Evolutionary conservation across 345 rosid genomes (phyloP).

Genomic region (Linum lewisii): DNA sequence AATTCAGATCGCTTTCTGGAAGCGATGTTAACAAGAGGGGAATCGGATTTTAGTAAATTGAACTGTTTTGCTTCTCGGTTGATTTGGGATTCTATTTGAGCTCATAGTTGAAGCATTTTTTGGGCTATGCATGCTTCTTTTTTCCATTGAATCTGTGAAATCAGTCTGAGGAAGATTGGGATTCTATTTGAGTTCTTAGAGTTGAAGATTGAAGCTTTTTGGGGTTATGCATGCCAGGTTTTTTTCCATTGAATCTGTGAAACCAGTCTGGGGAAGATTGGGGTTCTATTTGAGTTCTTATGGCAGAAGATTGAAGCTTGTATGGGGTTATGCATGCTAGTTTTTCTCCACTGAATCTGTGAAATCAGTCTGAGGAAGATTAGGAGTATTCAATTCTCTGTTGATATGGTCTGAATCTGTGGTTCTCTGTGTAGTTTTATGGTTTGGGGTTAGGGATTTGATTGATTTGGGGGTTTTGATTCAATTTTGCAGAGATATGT

Average conservation of each 20-base stretch:
- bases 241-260: background rate
- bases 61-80: background rate
- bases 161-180: too few relatives aligned
- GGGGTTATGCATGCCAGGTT: background rate
- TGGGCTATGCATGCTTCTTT: conserved; percentile 2
- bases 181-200: conserved; percentile 4
- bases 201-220: background rate
- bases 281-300: conserved; percentile 6
- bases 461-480: conserved; percentile 7
- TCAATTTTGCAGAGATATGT: conserved; percentile 37
- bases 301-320: background rate
- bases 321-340: background rate
- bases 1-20: conserved; percentile 19
- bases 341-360: conserved; percentile 1
- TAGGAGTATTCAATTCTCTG: conserved; percentile 4
- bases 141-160: background rate
- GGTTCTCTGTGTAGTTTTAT: background rate
- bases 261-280: too few relatives aligned
- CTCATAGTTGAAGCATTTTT: background rate
- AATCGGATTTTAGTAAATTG: background rate
- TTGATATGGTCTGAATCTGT: background rate
- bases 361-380: too few relatives aligned
- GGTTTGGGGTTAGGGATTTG: conserved; percentile 1
- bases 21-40: too few relatives aligned
- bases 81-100: conserved; percentile 5